These are phyloP conservation scores for Golubevia sp. DNA, from an alignment of 1,284 basidiomycete genomes.

Conservation along the genomic window DNA sequence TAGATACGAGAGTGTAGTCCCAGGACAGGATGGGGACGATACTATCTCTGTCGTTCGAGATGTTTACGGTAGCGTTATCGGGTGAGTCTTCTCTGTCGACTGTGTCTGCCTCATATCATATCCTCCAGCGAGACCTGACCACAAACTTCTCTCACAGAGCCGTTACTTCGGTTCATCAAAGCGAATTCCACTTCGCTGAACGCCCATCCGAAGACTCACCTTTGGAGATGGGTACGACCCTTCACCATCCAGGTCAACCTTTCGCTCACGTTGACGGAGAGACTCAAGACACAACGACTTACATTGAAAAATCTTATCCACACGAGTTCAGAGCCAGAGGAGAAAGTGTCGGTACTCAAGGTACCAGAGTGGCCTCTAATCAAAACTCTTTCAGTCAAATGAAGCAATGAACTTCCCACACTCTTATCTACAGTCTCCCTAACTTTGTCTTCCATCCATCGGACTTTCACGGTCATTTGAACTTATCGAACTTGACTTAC, in stretches of 20 bases:
- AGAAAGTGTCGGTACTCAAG: background rate
- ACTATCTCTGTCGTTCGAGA: no score
- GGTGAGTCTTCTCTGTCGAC: background rate
- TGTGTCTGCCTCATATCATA: background rate
- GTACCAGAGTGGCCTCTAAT: background rate
- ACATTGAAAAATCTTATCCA: background rate
- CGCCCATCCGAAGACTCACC: background rate
- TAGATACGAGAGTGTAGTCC: conserved; percentile 34
- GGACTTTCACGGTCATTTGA: no score
- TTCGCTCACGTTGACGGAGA: background rate
- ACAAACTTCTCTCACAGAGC: background rate
- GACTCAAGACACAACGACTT: background rate
- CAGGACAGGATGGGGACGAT: conserved; percentile 3
- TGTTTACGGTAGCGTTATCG: background rate
- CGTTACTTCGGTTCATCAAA: background rate
- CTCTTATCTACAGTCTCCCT: no score
- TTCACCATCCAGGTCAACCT: background rate
- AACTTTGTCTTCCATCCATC: no score
- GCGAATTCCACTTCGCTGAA: background rate
- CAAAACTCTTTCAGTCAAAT: no score
- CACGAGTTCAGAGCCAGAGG: background rate
- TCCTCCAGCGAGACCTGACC: no score
- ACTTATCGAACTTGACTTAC: no score
- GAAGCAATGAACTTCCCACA: no score
- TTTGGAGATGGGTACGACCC: background rate